Percentiles rank a stretch among this genome's conserved stretches.
Conservation (phyloP, 257 asterid genomes). For the Craterostigma plantagineum region DNA sequence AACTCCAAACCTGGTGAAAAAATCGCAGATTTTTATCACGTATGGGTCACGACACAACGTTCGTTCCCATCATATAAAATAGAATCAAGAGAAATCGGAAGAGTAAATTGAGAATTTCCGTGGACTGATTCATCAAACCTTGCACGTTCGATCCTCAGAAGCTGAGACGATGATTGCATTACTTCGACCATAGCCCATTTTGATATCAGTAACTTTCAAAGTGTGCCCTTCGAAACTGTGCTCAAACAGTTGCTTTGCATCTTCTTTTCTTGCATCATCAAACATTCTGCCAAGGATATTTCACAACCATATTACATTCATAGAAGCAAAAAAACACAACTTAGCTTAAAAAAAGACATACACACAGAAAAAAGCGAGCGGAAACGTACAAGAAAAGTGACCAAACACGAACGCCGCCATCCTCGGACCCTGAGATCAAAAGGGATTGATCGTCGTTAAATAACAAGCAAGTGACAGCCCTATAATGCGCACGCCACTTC, state of each 20-base stretch:
- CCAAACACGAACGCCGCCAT: slow-evolving; percentile 96
- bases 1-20: slow-evolving; percentile 62
- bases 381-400: slow-evolving; percentile 60
- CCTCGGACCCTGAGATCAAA: slow-evolving; percentile 79
- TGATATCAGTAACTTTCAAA: slow-evolving; percentile 61
- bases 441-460: slow-evolving; percentile 83
- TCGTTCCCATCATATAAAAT: too few relatives aligned
- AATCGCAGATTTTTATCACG: neutral
- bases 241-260: slow-evolving; percentile 40
- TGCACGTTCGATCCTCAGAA: slow-evolving; percentile 95
- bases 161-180: slow-evolving; percentile 73
- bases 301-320: too few relatives aligned
- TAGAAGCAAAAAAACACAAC: slow-evolving; percentile 6
- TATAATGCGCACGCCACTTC: slow-evolving; percentile 88
- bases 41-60: too few relatives aligned
- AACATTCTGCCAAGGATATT: slow-evolving; percentile 39
- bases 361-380: slow-evolving; percentile 1
- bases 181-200: slow-evolving; percentile 56
- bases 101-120: too few relatives aligned
- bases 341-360: neutral
- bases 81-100: too few relatives aligned
- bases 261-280: slow-evolving; percentile 42
- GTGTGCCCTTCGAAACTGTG: slow-evolving; percentile 71
- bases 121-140: slow-evolving; percentile 22
- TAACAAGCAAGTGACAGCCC: slow-evolving; percentile 61